A percentile compares a stretch with the other conserved stretches of the same genome.
phyloP scores from a whole-genome alignment of 1,139 yeast species.

The Komagataea norvegica region DNA sequence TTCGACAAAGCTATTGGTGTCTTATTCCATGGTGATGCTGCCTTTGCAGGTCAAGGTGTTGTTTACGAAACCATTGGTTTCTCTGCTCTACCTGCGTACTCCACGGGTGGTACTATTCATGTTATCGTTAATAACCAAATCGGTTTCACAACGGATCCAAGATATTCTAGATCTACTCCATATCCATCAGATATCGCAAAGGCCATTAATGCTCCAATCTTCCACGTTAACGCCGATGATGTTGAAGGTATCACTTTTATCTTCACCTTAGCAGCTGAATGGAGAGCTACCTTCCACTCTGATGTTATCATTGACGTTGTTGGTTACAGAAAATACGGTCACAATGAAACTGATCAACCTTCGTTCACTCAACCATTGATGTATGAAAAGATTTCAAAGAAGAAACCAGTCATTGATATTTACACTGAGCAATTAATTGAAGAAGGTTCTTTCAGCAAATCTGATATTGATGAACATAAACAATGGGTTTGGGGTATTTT shows the following conservation, averaged over 20 bases:
- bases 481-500: constrained; percentile 96
- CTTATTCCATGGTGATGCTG: constrained; percentile 97
- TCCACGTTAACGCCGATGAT: constrained; percentile 99
- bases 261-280: constrained; percentile 95
- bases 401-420: constrained; percentile 82
- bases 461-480: constrained; percentile 93
- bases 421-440: constrained; percentile 73
- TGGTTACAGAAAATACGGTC: constrained; percentile 98
- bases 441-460: constrained; percentile 85
- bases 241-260: constrained; percentile 90
- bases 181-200: constrained; percentile 98
- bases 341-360: constrained; percentile 99
- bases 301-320: constrained; percentile 96
- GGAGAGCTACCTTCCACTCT: constrained; percentile 95
- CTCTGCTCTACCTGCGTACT: constrained; percentile 85
- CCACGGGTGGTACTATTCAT: constrained; percentile 98
- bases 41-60: constrained; percentile 98
- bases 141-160: constrained; percentile 98
- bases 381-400: constrained; percentile 88
- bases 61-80: constrained; percentile 98
- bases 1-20: constrained; percentile 88
- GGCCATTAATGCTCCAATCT: constrained; percentile 93
- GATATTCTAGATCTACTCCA: constrained; percentile 95
- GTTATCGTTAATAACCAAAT: constrained; percentile 96
- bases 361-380: constrained; percentile 96